phyloP scores from a whole-genome alignment of 345 rosid genomes.

The Eucalyptus brandiana region DNA sequence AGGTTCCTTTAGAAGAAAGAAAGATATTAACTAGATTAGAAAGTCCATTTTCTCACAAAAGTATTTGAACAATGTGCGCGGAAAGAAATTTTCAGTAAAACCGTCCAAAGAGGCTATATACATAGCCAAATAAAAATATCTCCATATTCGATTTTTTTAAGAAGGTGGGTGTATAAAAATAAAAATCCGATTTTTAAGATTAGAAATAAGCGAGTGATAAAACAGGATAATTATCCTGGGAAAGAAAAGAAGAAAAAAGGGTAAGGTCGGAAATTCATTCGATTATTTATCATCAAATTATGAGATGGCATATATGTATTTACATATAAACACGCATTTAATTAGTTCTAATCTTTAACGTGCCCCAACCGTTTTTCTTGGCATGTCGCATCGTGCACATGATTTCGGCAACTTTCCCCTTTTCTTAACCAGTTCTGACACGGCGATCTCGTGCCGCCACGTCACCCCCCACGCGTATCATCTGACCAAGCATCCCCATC shows the following conservation, averaged over 20 bases:
- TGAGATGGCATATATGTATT: neutral
- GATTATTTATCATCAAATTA: neutral
- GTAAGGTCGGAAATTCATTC: neutral
- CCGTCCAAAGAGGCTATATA: neutral
- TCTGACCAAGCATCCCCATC: too few relatives aligned
- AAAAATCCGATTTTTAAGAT: neutral
- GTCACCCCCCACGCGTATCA: neutral
- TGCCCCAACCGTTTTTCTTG: neutral
- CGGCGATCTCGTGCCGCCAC: neutral
- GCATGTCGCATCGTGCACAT: neutral
- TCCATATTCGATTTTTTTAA: neutral
- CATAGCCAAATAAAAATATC: neutral
- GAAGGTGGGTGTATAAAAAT: neutral
- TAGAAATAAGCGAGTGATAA: fast-evolving
- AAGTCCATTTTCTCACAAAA: neutral
- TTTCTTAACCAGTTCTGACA: neutral
- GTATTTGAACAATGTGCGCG: fast-evolving
- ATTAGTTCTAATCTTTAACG: neutral
- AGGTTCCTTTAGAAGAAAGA: neutral
- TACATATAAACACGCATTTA: neutral
- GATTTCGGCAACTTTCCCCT: neutral
- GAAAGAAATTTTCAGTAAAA: neutral
- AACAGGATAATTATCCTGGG: neutral
- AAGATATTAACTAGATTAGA: neutral
- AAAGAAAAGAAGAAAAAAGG: neutral